Evolutionary conservation across 495 filamentous ascomycete species (phyloP), one percentile per base, ranked within the genome.

Genomic region (Amniculicola lignicola): DNA sequence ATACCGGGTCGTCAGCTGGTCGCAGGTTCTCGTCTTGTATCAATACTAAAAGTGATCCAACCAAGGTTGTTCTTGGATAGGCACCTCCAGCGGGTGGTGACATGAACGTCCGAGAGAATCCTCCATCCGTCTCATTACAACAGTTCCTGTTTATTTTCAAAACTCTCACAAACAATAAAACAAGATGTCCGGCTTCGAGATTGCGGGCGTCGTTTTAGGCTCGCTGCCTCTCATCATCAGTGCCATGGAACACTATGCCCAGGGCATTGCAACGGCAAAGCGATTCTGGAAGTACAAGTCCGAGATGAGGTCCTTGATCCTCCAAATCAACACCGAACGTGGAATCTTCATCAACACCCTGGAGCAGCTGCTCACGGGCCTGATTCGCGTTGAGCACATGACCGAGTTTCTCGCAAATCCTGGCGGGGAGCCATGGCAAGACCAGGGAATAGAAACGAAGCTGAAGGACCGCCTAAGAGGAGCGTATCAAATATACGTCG

Each of bases 151-250:
- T n/a, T n/a, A n/a, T n/a, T n/a, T n/a, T n/a, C n/a, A n/a, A n/a
- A n/a, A n/a, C n/a, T 3, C 3, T n/a, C 12, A 16, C 5, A 18
- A 21, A 14, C 22, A 9, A 16, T 23, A 9, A 16, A 25, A 33
- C 23, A 62, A 57, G 51, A 66, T 59, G 21, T 62, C 61, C 7
- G 67, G 67, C 1, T 59, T 72, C 11, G 70, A 69, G 27, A 47
- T 54, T 2, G 56, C 59, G 0, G 67, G 69, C 0, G 16, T 72
- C 3, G 53, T 58, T 2, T 63, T 69, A 2, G 66, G 66, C 0
- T 21, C 65, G 15, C 31, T 71, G 16, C 68, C 70, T 2, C 31
- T 70, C 1, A 22, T 70, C 23, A 38, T 72, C 12, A 54, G 58
- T 19, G 68, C 68, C 4, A 4, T 73, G 2, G 64, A 69, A 15